phyloP scores from a whole-genome alignment of 2,329 filamentous ascomycete genomes.

The Hortaea sp. region DNA sequence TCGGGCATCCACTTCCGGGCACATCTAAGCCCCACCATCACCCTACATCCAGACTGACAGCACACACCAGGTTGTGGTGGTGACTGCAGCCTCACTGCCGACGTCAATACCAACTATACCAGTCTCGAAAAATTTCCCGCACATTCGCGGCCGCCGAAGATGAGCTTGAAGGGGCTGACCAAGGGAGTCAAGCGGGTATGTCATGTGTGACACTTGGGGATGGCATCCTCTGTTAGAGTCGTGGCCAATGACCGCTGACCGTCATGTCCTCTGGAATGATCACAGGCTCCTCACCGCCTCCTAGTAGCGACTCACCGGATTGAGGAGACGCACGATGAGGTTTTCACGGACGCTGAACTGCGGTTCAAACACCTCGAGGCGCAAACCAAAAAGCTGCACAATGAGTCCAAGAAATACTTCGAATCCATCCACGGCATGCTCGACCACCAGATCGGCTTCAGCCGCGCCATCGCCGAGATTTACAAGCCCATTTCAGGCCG shows the following conservation, averaged over 20 bases:
- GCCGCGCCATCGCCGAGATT: slow-evolving; percentile 86
- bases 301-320: no score
- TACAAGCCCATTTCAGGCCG: slow-evolving; percentile 97
- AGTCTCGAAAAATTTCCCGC: no score
- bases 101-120: no score
- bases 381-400: slow-evolving; percentile 93
- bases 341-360: slow-evolving; percentile 90
- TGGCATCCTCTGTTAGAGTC: neutral
- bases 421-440: slow-evolving; percentile 98
- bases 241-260: neutral
- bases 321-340: slow-evolving; percentile 48
- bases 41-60: neutral
- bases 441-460: slow-evolving; percentile 95
- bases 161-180: slow-evolving; percentile 96
- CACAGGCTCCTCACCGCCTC: slow-evolving; percentile 60
- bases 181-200: slow-evolving; percentile 76
- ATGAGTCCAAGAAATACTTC: slow-evolving; percentile 96
- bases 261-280: neutral
- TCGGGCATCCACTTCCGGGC: neutral
- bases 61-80: neutral
- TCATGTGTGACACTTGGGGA: neutral
- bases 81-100: no score
- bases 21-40: neutral
- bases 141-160: slow-evolving; percentile 30
- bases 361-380: slow-evolving; percentile 88